Evolutionary conservation across 2,329 filamentous ascomycete genomes (phyloP).

Genomic region (Fusarium anthophilum): DNA sequence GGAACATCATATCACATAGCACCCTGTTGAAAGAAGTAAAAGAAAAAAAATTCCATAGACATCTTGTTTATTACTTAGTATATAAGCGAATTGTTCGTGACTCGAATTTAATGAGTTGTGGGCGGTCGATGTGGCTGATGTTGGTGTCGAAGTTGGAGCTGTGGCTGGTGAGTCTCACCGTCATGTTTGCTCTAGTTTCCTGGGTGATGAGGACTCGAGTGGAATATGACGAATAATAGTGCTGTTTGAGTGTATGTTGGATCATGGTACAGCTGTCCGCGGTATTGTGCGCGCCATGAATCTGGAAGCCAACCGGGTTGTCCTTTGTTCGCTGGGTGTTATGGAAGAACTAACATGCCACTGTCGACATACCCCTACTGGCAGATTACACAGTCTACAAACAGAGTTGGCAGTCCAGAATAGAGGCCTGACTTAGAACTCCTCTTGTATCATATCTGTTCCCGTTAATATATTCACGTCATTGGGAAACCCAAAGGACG

Average conservation of each 20-base stretch:
- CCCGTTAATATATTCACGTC: neutral
- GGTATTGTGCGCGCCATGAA: neutral
- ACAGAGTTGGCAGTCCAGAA: neutral
- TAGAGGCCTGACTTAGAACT: neutral
- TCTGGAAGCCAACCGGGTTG: neutral
- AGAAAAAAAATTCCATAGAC: slow-evolving; percentile 42
- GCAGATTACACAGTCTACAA: neutral
- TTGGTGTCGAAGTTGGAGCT: neutral
- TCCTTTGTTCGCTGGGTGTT: neutral
- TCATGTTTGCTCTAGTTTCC: neutral
- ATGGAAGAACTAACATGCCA: neutral
- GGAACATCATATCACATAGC: slow-evolving; percentile 41
- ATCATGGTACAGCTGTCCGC: neutral
- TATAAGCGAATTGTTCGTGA: neutral
- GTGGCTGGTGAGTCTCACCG: slow-evolving; percentile 13
- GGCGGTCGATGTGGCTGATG: slow-evolving; percentile 21
- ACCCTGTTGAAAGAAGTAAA: slow-evolving; percentile 38
- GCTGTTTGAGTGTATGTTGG: neutral
- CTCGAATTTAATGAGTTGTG: neutral
- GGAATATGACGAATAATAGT: neutral
- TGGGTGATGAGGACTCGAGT: neutral
- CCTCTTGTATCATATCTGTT: neutral
- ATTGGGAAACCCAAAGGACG: neutral
- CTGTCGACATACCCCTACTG: neutral
- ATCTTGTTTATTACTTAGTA: neutral